Evolutionary conservation across 352 stramenopile genomes (phyloP).

Genomic region (Pythium guiyangense): DNA sequence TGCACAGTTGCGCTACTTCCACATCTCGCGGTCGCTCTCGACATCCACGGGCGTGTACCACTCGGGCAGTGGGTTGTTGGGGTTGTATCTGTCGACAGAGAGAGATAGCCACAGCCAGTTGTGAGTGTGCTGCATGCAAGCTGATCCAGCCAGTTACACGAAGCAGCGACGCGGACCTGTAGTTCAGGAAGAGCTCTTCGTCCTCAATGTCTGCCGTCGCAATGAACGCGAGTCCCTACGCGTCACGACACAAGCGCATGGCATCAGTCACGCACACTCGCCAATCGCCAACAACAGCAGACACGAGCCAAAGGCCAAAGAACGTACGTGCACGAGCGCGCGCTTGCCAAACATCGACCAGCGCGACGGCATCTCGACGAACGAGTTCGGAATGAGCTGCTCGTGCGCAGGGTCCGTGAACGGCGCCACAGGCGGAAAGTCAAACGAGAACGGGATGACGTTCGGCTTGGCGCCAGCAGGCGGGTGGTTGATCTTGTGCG

Average conservation of each 20-base stretch:
- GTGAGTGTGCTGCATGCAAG: neutral
- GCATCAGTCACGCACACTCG: neutral
- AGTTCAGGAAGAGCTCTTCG: conserved; percentile 86
- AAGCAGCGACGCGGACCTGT: conserved; percentile 14
- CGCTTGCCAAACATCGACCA: conserved; percentile 83
- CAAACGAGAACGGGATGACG: conserved; percentile 76
- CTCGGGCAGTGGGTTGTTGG: conserved; percentile 53
- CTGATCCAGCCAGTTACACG: neutral
- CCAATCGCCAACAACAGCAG: neutral
- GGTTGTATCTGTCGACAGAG: conserved; percentile 62
- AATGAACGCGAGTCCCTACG: conserved; percentile 76
- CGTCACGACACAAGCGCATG: neutral
- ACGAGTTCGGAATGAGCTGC: conserved; percentile 78
- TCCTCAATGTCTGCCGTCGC: conserved; percentile 75
- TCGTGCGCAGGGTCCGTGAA: conserved; percentile 55
- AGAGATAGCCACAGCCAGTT: neutral
- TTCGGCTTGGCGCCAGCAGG: conserved; percentile 61
- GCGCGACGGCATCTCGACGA: conserved; percentile 73
- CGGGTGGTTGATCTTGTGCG: conserved; percentile 87
- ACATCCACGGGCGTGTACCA: conserved; percentile 84
- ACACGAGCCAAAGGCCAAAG: neutral
- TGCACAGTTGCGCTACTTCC: conserved; percentile 36
- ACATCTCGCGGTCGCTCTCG: conserved; percentile 80
- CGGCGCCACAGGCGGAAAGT: conserved; percentile 76
- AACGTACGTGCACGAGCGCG: conserved; percentile 73